These are phyloP conservation scores for Marasmius tenuissimus DNA, from an alignment of 1,284 basidiomycete genomes.

Conservation along the genomic window DNA sequence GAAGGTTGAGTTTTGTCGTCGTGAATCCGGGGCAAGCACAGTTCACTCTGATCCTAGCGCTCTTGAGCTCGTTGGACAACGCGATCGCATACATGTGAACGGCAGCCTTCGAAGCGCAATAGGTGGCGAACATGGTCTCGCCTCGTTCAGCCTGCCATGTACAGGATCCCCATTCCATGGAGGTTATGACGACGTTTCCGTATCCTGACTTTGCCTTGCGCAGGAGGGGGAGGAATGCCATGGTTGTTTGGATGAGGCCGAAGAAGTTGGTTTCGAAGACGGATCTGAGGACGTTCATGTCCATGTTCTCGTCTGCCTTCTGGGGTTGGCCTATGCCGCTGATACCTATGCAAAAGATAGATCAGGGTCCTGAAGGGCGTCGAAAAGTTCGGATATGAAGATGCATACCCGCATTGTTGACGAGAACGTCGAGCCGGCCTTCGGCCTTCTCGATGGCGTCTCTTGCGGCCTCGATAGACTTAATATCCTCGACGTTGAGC, in stretches of 20 bases:
- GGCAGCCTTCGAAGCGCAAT: constrained; percentile 21
- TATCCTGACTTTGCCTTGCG: constrained; percentile 21
- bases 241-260: constrained; percentile 35
- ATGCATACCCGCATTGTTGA: constrained; percentile 46
- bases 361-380: neutral
- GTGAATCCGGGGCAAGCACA: constrained; percentile 12
- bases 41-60: constrained; percentile 14
- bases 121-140: constrained; percentile 9
- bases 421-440: constrained; percentile 44
- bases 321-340: constrained; percentile 25
- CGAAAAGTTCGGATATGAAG: too few species aligned
- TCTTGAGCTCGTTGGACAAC: constrained; percentile 14
- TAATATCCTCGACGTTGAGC: constrained; percentile 33
- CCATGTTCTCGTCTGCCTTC: constrained; percentile 29
- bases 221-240: constrained; percentile 35
- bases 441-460: constrained; percentile 36
- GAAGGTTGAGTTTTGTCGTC: constrained; percentile 10
- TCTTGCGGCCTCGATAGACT: constrained; percentile 32
- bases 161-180: constrained; percentile 59
- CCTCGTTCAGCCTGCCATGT: neutral
- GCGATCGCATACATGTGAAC: constrained; percentile 22
- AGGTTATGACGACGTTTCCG: constrained; percentile 32
- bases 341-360: constrained; percentile 22
- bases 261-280: constrained; percentile 38
- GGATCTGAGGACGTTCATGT: constrained; percentile 29